Base-by-base conservation (phyloP, 1,139 yeast species). In the Diutina rugosa region DNA sequence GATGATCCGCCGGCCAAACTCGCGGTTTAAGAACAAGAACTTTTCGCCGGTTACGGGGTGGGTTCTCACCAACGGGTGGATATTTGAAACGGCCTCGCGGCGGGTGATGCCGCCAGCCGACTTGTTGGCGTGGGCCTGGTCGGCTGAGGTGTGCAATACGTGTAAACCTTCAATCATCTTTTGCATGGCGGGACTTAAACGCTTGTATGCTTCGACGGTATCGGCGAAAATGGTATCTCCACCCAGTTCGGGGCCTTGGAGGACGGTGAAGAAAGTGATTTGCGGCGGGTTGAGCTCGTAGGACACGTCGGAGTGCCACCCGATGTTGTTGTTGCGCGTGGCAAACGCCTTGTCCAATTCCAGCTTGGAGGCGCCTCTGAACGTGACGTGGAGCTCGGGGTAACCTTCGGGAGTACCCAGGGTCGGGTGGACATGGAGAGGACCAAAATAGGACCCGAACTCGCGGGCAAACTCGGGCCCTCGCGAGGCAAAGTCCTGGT, bases 341-440 rank as follows among this genome's bases (percentile, higher is more conserved):
- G 63, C 59, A 56, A 68, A 68, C 14, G 63, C 63, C 45, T 66
- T 61, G 38, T 63, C 66, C 56, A 66, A 65, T 56, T 66, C 72
- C 51, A 63, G 66, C 56, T 61, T 62, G 55, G 65, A 65, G 8
- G 70, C 69, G 51, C 72, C 66, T 59, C 72, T 62, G 59, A 67
- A 68, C 7, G 71, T 67, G 55, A 69, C 69, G 61, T 70, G 74
- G 57, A 72, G 67, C 59, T 72, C 72, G 7, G 75, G 74, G 58
- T 61, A 67, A 47, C 66, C 69, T 56, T 69, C 71, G 12, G 77
- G 76, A 9, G 76, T 70, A 3, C 76, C 75, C 9, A 74, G 69
- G 16, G 76, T 72, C 30, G 76, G 76, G 62, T 73, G 78, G 46
- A 70, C 65, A 59, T 74, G 77, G 55, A 73, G 67, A 44, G 73